Base-by-base conservation (phyloP, 2,329 filamentous ascomycete species). In the Fusarium sororula region DNA sequence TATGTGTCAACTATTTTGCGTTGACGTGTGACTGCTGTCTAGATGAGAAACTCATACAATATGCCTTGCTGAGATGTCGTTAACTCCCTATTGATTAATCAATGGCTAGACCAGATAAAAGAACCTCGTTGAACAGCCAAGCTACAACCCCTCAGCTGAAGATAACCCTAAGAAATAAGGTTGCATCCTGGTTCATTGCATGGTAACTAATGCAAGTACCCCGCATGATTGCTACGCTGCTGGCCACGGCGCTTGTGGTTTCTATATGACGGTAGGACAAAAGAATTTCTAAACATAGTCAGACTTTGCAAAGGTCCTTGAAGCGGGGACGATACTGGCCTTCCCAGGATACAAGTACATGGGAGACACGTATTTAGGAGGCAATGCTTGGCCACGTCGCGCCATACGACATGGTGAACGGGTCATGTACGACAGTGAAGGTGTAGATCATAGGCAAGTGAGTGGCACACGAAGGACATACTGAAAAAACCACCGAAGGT, bases 1-100 rank as follows among this genome's bases (percentile, higher is more conserved):
- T 24, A 48, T 5, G 28, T 4, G 5, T 24, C 7, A n/a, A 18
- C 11, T 18, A 6, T 3, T 9, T 24, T 24, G 24, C 24, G 7
- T 24, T 7, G 8, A 11, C 6, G 17, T 5, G 4, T 20, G 6
- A 5, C 6, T 8, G 35, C 9, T 51, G 4, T 20, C 1, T 3
- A 24, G 13, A 8, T 11, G 4, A 35, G n/a, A 35, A 9, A 11
- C 13, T 5, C n/a, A 35, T 15, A 20, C 17, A 24, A 5, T 18
- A n/a, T n/a, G 7, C 15, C 10, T n/a, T 6, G 15, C 7, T 50
- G 20, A 20, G 12, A 26, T 5, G 28, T 11, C 6, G 2, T 15
- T 7, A 28, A 7, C n/a, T 45, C 8, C 8, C 24, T 26, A 13
- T 26, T 6, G 11, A 12, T n/a, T 10, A 6, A n/a, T 22, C 45